Percentiles rank a stretch among this genome's conserved stretches.
Evolutionary conservation across 257 asterid species (phyloP).

Genomic region (Solanum medicagineum): DNA sequence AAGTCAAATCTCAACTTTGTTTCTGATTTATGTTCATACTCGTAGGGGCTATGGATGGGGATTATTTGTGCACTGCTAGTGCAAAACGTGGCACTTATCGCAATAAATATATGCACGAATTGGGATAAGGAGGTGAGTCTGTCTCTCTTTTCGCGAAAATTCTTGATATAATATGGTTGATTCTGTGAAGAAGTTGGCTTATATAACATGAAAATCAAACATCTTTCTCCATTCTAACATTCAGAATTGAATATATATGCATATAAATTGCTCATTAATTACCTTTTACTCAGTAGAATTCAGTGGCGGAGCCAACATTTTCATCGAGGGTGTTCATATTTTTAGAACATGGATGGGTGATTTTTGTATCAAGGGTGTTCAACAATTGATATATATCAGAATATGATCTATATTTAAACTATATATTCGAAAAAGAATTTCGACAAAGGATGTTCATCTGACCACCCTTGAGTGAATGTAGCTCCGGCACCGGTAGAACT

Average conservation of each 20-base stretch:
- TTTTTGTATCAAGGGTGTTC: too few species aligned
- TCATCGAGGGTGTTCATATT: too few species aligned
- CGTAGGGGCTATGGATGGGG: constrained; percentile 71
- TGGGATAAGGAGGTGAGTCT: constrained; percentile 53
- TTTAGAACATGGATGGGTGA: too few species aligned
- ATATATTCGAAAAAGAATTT: too few species aligned
- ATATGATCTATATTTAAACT: too few species aligned
- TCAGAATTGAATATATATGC: not conserved
- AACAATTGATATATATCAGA: too few species aligned
- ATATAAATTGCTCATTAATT: not conserved
- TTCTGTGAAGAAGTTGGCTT: not conserved
- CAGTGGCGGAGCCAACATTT: too few species aligned
- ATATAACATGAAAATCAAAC: not conserved
- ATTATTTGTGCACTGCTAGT: constrained; percentile 48
- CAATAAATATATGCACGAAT: constrained; percentile 34
- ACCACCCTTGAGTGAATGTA: too few species aligned
- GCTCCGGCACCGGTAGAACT: not conserved
- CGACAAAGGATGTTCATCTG: too few species aligned
- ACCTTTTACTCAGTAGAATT: not conserved
- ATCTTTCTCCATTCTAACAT: not conserved
- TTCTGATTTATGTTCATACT: not conserved
- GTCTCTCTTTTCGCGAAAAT: too few species aligned
- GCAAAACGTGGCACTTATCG: constrained; percentile 45
- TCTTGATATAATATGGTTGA: not conserved
- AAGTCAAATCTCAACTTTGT: not conserved